Evolutionary conservation across 2,329 filamentous ascomycete species (phyloP), one percentile per base, ranked within the genome.

Genomic region (Curvularia verruculosa): DNA sequence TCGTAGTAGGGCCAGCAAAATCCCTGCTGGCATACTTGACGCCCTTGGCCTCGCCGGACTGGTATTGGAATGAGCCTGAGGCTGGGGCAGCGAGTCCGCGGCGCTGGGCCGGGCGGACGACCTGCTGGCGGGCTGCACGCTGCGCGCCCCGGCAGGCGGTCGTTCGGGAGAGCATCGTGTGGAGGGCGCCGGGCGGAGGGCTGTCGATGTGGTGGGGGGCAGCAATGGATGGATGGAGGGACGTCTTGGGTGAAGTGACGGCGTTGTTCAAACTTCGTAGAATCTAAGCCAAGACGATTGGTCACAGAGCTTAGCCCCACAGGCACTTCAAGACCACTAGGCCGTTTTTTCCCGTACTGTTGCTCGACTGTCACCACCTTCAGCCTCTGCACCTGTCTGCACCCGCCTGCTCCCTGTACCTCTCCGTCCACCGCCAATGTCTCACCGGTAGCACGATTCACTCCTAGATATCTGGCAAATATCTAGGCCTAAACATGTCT

Each of bases 1-100:
- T 96, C 61, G 93, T 92, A 61, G 94, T 96, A 67, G 92, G 91
- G 63, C 92, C 91, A 63, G 90, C 86, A 73, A 91, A 84, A 79
- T 98, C 93, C 83, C 94, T 88, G 82, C 91, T 91, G 75, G 94
- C 93, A 71, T 96, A 86, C 85, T 96, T 97, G 81, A 98, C 83
- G 74, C 94, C 94, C 77, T 88, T 86, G 78, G 90, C 86, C 80
- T 96, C 90, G 75, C 90, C 85, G 62, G 90, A 87, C 81, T 97
- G 89, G 83, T 96, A 99, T 78, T 90, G 87, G 81, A 93, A 91
- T 69, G 90, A 88, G 64, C 86, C 86, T 79, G 83, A 90, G 81
- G 86, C 84, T 70, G 90, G 83, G 67, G 86, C 84, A 71, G 87
- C 87, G 71, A 90, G 83, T 66, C 83, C 83, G 76, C 88, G 84